Evolutionary conservation across 1,284 basidiomycete species (phyloP).

Genomic region (Bjerkandera adusta): DNA sequence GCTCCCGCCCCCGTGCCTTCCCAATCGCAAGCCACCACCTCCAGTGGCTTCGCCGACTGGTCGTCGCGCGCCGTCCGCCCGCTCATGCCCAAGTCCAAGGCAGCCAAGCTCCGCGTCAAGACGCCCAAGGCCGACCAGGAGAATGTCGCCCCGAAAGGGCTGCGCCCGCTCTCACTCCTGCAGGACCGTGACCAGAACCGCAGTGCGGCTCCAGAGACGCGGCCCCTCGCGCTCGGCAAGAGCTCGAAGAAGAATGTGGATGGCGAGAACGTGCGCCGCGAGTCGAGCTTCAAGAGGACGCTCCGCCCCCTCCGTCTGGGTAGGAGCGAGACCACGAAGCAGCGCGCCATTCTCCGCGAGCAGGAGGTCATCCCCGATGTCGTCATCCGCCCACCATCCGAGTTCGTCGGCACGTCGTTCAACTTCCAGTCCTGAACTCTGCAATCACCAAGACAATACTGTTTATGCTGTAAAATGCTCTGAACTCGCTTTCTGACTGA

Average conservation of each 20-base stretch:
- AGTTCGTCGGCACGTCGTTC: constrained; percentile 21
- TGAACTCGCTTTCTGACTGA: too few relatives aligned
- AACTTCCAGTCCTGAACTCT: constrained; percentile 18
- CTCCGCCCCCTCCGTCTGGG: constrained; percentile 56
- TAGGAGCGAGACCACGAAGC: constrained; percentile 59
- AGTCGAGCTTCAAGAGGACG: constrained; percentile 35
- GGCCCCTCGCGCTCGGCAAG: constrained; percentile 49
- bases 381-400: constrained; percentile 44
- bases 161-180: constrained; percentile 63
- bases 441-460: not conserved
- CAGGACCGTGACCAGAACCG: constrained; percentile 51
- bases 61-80: constrained; percentile 48
- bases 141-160: constrained; percentile 36
- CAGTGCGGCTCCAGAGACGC: constrained; percentile 33
- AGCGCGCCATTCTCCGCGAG: constrained; percentile 45
- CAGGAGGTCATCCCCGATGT: constrained; percentile 43
- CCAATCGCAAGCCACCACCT: constrained; percentile 29
- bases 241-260: constrained; percentile 23
- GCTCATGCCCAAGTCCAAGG: constrained; percentile 50
- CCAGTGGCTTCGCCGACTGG: constrained; percentile 44
- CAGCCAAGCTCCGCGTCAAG: constrained; percentile 40
- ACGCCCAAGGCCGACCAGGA: constrained; percentile 32
- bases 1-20: constrained; percentile 29
- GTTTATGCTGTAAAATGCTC: too few relatives aligned
- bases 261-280: constrained; percentile 21